Evolutionary conservation across 2,329 filamentous ascomycete species (phyloP).

Genomic region (Diaporthe nobilis): DNA sequence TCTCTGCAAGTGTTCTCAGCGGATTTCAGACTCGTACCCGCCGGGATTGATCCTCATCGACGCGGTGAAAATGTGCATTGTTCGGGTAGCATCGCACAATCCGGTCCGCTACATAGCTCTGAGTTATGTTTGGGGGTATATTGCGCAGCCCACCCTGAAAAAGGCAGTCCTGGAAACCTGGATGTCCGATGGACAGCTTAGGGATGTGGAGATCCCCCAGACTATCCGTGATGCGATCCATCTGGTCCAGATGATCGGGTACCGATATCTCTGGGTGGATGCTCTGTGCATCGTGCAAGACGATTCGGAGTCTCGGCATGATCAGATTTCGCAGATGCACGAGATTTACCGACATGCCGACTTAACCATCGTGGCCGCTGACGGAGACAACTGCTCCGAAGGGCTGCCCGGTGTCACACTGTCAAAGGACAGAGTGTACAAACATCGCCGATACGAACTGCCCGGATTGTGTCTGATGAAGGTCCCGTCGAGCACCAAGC

Average conservation of each 20-base stretch:
- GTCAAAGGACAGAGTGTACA: neutral
- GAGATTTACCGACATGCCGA: constrained; percentile 25
- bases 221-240: constrained; percentile 41
- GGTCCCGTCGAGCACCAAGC: constrained; percentile 7
- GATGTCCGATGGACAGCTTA: neutral
- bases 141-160: neutral
- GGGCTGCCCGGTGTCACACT: constrained; percentile 8
- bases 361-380: constrained; percentile 16
- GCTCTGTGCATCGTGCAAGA: constrained; percentile 45
- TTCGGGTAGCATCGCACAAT: neutral
- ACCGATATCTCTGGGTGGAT: constrained; percentile 44
- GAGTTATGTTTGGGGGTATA: constrained; percentile 49
- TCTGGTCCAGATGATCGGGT: constrained; percentile 31
- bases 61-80: neutral
- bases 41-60: constrained; percentile 12
- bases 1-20: neutral
- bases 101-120: constrained; percentile 1
- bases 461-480: constrained; percentile 12
- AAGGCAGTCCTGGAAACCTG: neutral
- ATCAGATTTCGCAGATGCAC: constrained; percentile 22
- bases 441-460: constrained; percentile 12
- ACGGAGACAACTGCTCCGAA: neutral
- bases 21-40: neutral
- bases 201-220: neutral
- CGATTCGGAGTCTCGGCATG: constrained; percentile 31